Evolutionary conservation across 176 grass and related monocot species (phyloP).

Genomic region (Tillandsia leiboldiana): DNA sequence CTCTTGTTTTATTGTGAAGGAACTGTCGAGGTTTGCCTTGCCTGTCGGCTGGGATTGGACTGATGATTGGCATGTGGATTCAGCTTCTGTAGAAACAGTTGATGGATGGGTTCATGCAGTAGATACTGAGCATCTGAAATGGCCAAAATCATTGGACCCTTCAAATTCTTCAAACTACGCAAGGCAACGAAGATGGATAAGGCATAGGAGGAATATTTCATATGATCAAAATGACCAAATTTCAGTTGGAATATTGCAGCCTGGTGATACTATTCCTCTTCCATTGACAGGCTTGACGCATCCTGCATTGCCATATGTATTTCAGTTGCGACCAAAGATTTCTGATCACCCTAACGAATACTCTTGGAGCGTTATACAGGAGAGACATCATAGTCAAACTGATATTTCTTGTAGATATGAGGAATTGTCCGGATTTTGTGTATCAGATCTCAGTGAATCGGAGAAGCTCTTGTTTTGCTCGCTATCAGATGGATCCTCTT

Average conservation of each 20-base stretch:
- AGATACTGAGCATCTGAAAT: conserved; percentile 23
- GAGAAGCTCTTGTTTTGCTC: conserved; percentile 80
- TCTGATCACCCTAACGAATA: conserved; percentile 37
- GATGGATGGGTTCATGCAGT: conserved; percentile 43
- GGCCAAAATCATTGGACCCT: conserved; percentile 15
- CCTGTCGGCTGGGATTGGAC: conserved; percentile 35
- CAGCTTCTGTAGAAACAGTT: conserved; percentile 14
- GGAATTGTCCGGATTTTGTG: conserved; percentile 54
- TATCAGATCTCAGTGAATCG: conserved; percentile 74
- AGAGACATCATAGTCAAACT: conserved; percentile 43
- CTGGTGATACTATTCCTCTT: conserved; percentile 55
- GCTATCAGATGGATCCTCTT: conserved; percentile 48
- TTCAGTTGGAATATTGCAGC: conserved; percentile 53
- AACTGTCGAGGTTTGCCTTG: conserved; percentile 14
- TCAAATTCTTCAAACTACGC: conserved; percentile 10
- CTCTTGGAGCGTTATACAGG: conserved; percentile 69
- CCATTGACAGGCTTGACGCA: conserved; percentile 61
- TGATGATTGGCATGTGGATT: conserved; percentile 41
- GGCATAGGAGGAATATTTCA: conserved; percentile 23
- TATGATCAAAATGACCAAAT: conserved; percentile 46
- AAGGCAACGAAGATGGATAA: conserved; percentile 38
- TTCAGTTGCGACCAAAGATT: conserved; percentile 55
- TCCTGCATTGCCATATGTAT: conserved; percentile 36
- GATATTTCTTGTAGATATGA: conserved; percentile 34
- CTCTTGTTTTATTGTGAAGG: conserved; percentile 18